These are phyloP conservation scores for Cercospora sp. DNA, from an alignment of 2,329 filamentous ascomycete genomes.

Conservation along the genomic window DNA sequence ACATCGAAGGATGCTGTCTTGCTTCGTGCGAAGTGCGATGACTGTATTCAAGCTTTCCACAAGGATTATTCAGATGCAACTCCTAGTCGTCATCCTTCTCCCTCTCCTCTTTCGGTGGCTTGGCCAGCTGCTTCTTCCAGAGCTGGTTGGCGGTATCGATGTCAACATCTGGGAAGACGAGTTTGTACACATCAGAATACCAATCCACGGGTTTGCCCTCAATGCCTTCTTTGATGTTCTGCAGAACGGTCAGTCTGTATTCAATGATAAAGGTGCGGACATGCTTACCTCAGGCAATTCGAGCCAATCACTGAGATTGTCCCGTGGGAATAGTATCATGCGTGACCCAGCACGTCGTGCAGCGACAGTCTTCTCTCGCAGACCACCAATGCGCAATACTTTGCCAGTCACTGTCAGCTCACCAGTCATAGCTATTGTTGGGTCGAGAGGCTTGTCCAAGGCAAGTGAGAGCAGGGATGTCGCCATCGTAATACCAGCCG, in stretches of 20 bases:
- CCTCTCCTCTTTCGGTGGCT: constrained; percentile 57
- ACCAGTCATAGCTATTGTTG: constrained; percentile 95
- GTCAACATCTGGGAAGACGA: constrained; percentile 84
- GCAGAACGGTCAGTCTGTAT: constrained; percentile 24
- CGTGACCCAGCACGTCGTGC: constrained; percentile 88
- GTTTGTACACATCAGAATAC: constrained; percentile 91
- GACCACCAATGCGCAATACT: constrained; percentile 87
- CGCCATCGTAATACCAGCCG: constrained; percentile 96
- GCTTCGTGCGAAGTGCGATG: not conserved
- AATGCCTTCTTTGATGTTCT: constrained; percentile 98
- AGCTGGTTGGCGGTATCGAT: constrained; percentile 67
- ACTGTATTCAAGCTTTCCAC: constrained; percentile 13
- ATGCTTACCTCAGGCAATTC: constrained; percentile 87
- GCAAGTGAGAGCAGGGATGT: constrained; percentile 85
- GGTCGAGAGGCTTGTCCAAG: constrained; percentile 73
- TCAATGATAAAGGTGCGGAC: not conserved
- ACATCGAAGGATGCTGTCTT: not conserved
- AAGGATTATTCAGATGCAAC: constrained; percentile 6
- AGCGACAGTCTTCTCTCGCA: constrained; percentile 96
- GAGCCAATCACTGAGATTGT: constrained; percentile 96
- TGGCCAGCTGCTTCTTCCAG: constrained; percentile 66
- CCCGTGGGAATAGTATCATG: constrained; percentile 89
- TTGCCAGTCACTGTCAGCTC: constrained; percentile 97
- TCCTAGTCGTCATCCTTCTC: constrained; percentile 32
- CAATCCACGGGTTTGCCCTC: constrained; percentile 87